phyloP scores from a whole-genome alignment of 2,329 filamentous ascomycete genomes.

The Geoglossum cookeanum region DNA sequence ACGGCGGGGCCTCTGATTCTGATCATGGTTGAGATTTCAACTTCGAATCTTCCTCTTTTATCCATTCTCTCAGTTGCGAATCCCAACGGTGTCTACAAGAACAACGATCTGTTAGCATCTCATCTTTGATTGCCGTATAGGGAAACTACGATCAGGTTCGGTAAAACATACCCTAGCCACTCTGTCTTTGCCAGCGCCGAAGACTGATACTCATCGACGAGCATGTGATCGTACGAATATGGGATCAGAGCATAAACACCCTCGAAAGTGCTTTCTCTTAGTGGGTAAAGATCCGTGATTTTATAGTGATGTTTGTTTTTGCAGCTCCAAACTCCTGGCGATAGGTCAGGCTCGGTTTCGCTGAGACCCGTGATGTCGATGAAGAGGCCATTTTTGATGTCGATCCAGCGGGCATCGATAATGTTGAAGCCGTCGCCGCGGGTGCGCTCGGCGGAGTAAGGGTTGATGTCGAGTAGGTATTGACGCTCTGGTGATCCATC shows the following conservation, averaged over 20 bases:
- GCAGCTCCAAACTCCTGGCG: slow-evolving; percentile 53
- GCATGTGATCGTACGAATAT: slow-evolving; percentile 44
- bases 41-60: not conserved
- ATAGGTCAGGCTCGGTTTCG: slow-evolving; percentile 38
- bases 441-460: slow-evolving; percentile 40
- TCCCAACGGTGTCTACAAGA: not conserved
- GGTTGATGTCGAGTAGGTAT: slow-evolving; percentile 64
- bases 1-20: not conserved
- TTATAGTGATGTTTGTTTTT: slow-evolving; percentile 62
- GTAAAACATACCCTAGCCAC: slow-evolving; percentile 34
- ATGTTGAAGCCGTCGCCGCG: slow-evolving; percentile 54
- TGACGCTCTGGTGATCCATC: slow-evolving; percentile 26
- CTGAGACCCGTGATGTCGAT: slow-evolving; percentile 66
- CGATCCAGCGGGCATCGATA: slow-evolving; percentile 73
- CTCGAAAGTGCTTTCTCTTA: slow-evolving; percentile 57
- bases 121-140: not conserved
- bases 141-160: not conserved
- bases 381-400: slow-evolving; percentile 55
- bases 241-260: slow-evolving; percentile 52
- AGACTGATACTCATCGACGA: slow-evolving; percentile 45
- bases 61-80: not conserved
- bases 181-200: slow-evolving; percentile 40
- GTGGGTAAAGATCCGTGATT: slow-evolving; percentile 53
- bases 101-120: not conserved
- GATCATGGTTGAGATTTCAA: not conserved